Conservation (phyloP, 495 filamentous ascomycete species). For the Recurvomyces mirabilis region DNA sequence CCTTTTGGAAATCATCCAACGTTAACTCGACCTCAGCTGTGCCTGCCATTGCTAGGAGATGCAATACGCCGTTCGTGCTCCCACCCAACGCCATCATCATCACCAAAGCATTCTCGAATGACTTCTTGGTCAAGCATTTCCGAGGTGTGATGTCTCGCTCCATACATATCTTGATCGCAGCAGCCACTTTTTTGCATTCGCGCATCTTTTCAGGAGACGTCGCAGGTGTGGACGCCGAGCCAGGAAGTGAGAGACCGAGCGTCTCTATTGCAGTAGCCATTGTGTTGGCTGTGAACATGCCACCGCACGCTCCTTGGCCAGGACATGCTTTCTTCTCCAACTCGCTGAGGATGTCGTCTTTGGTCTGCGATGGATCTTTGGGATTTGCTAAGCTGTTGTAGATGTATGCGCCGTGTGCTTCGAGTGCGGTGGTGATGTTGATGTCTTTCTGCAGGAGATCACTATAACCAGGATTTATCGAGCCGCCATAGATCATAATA, state of each 20-base stretch:
- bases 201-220: constrained; percentile 80
- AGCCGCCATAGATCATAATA: constrained; percentile 79
- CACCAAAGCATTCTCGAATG: constrained; percentile 88
- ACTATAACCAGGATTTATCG: constrained; percentile 78
- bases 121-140: constrained; percentile 70
- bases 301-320: constrained; percentile 86
- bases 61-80: constrained; percentile 83
- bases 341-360: constrained; percentile 76
- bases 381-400: constrained; percentile 57
- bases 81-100: constrained; percentile 89
- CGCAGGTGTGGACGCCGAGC: constrained; percentile 83
- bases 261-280: constrained; percentile 95
- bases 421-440: constrained; percentile 86
- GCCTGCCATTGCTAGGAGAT: constrained; percentile 90
- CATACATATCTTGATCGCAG: constrained; percentile 76
- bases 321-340: constrained; percentile 80
- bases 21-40: constrained; percentile 75
- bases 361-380: constrained; percentile 47
- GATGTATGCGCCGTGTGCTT: constrained; percentile 76
- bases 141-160: constrained; percentile 77
- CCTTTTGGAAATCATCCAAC: constrained; percentile 77
- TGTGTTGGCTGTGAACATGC: constrained; percentile 95
- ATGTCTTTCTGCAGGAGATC: constrained; percentile 64
- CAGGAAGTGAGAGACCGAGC: constrained; percentile 84
- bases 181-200: constrained; percentile 78